Evolutionary conservation across 163 green algal species (phyloP).

Genomic region (Scenedesmus sp.): DNA sequence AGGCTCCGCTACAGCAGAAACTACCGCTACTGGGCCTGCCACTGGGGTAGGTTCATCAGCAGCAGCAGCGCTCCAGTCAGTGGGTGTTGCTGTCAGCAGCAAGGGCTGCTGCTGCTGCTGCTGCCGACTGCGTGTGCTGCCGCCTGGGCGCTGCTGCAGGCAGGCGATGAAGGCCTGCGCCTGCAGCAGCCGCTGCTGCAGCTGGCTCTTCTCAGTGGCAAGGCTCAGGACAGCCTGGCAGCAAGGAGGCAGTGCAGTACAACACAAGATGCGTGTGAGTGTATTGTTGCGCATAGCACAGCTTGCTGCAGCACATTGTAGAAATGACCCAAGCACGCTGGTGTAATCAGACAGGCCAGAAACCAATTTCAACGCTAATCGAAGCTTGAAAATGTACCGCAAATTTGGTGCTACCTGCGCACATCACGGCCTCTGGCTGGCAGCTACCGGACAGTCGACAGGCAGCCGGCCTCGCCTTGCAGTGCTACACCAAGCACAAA

Average conservation of each 20-base stretch:
- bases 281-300: background rate
- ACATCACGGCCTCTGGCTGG: too few relatives aligned
- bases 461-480: too few relatives aligned
- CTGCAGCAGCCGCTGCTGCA: constrained; percentile 43
- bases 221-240: constrained; percentile 25
- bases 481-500: too few relatives aligned
- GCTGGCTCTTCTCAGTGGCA: constrained; percentile 28
- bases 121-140: background rate
- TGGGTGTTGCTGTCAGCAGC: background rate
- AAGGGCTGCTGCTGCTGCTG: background rate
- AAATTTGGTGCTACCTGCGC: too few relatives aligned
- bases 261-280: background rate
- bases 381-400: too few relatives aligned
- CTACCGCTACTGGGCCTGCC: background rate
- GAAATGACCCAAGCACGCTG: too few relatives aligned
- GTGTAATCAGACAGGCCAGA: too few relatives aligned
- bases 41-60: background rate
- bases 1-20: background rate
- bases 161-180: constrained; percentile 45
- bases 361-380: too few relatives aligned
- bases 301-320: too few relatives aligned
- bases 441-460: too few relatives aligned
- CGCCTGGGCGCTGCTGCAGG: constrained; percentile 26
- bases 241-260: background rate
- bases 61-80: background rate